Evolutionary conservation across 768 basidiomycete species (phyloP), one percentile per base, ranked within the genome.

Genomic region (Leucocoprinus sp.): DNA sequence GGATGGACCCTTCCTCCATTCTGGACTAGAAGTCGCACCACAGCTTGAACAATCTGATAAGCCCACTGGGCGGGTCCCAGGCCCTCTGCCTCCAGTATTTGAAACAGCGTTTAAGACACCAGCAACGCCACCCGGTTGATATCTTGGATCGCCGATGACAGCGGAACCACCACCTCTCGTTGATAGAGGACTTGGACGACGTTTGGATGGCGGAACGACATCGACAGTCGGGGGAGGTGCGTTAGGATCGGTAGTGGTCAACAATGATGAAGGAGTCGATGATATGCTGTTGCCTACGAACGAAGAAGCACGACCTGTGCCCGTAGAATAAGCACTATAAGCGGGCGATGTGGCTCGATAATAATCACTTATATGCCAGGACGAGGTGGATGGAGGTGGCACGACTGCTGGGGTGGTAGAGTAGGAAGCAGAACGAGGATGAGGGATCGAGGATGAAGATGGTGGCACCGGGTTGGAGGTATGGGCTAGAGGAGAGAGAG

Each of bases 1-100:
- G 55, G 77, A 88, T 42, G 88, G 87, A 15, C 90, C 90, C 62
- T 93, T 93, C 59, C 90, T 70, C 90, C 90, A 93, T 61, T 93
- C 90, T 0, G 90, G 90, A 57, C 88, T 91, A 6, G 75, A 73
- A 5, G 82, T 88, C 8, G 73, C 81, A 63, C 81, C 84, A 64
- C 90, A 93, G 58, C 84, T 87, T 17, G 79, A 75, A 62, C 89
- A 93, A 54, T 75, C 75, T 48, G 74, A 59, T 14, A 92, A 69
- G 0, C 89, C 89, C 42, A 72, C 70, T 0, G 89, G 88, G 17
- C 88, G 74, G 54, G 82, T 86, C 15, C 45, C 45, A 27, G 45
- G 34, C 2, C 44, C 44, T 26, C 81, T 75, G 24, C 67, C 60
- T 43, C 61, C 67, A 46, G 80, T 70, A 45, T 79, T 70, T 18